These are phyloP conservation scores for Zarea fungicola DNA, from an alignment of 2,329 filamentous ascomycete genomes.

Conservation along the genomic window DNA sequence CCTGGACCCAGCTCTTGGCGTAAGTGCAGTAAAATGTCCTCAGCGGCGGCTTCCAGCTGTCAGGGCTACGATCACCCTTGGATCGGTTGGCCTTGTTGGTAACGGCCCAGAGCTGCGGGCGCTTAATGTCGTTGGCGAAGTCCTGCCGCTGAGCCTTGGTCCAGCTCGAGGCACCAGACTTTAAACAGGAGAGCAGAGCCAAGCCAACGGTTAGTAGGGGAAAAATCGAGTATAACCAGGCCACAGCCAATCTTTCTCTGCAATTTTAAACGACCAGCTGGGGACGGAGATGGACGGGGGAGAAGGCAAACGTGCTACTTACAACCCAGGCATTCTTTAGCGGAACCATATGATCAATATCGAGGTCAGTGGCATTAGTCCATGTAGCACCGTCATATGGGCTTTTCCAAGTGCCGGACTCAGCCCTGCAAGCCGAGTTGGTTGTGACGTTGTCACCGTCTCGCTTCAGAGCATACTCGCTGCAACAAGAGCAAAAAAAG, in stretches of 20 bases:
- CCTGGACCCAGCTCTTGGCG: conserved; percentile 68
- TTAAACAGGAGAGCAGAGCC: neutral
- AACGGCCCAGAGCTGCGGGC: conserved; percentile 74
- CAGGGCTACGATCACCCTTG: conserved; percentile 71
- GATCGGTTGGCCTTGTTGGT: conserved; percentile 69
- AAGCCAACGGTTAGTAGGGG: too few relatives aligned
- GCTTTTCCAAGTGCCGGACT: conserved; percentile 62
- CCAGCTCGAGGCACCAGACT: conserved; percentile 70
- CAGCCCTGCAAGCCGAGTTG: conserved; percentile 55
- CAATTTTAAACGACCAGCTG: too few relatives aligned
- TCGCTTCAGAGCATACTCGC: conserved; percentile 65
- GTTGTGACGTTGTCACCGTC: conserved; percentile 62
- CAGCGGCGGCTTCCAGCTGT: conserved; percentile 70
- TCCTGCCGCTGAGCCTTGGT: conserved; percentile 59
- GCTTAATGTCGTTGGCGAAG: conserved; percentile 72
- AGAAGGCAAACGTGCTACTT: conserved; percentile 20
- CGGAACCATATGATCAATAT: conserved; percentile 82
- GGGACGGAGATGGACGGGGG: neutral
- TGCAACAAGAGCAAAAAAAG: too few relatives aligned
- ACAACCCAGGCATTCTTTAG: conserved; percentile 76
- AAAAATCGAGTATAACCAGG: too few relatives aligned
- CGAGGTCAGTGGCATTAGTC: conserved; percentile 63
- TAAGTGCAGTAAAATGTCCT: conserved; percentile 72
- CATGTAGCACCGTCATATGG: conserved; percentile 71
- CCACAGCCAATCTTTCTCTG: too few relatives aligned